These are phyloP conservation scores for Cinnamomum micranthum DNA, from an alignment of 164 flowering plant species.

Conservation along the genomic window DNA sequence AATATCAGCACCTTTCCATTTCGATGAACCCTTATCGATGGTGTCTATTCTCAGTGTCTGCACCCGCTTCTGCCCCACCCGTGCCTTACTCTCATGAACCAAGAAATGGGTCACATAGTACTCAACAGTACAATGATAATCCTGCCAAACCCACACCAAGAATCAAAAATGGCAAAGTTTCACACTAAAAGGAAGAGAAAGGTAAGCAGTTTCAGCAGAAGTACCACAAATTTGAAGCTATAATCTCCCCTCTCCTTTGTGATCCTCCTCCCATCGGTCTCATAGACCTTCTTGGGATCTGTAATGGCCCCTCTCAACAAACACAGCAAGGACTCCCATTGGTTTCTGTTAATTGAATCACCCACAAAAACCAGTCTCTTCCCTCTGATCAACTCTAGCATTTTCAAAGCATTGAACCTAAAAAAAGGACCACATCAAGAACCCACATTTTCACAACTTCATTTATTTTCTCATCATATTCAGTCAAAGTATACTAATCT, in stretches of 20 bases:
- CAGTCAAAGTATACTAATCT: neutral
- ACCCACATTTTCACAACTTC: neutral
- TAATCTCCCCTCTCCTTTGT: slow-evolving; percentile 80
- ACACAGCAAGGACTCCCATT: slow-evolving; percentile 99
- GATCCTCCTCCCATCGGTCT: slow-evolving; percentile 72
- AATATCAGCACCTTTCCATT: slow-evolving; percentile 96
- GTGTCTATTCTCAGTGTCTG: slow-evolving; percentile 75
- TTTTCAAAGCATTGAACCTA: slow-evolving; percentile 75
- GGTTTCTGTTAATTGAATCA: slow-evolving; percentile 94
- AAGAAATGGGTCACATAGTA: slow-evolving; percentile 82
- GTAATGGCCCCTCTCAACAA: slow-evolving; percentile 63
- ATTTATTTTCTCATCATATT: neutral
- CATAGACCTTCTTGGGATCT: slow-evolving; percentile 79
- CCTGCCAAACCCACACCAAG: slow-evolving; percentile 43
- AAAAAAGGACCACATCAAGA: neutral
- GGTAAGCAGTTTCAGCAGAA: neutral
- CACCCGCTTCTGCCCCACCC: slow-evolving; percentile 59
- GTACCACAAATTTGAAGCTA: slow-evolving; percentile 87
- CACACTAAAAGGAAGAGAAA: neutral
- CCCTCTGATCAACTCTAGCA: slow-evolving; percentile 83
- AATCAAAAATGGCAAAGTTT: slow-evolving; percentile 7
- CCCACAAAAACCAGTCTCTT: slow-evolving; percentile 93
- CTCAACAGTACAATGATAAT: slow-evolving; percentile 86
- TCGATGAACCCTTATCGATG: slow-evolving; percentile 71
- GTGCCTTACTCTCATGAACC: slow-evolving; percentile 84